phyloP scores from a whole-genome alignment of 208 protist species.

The Angomonas ambiguus region DNA sequence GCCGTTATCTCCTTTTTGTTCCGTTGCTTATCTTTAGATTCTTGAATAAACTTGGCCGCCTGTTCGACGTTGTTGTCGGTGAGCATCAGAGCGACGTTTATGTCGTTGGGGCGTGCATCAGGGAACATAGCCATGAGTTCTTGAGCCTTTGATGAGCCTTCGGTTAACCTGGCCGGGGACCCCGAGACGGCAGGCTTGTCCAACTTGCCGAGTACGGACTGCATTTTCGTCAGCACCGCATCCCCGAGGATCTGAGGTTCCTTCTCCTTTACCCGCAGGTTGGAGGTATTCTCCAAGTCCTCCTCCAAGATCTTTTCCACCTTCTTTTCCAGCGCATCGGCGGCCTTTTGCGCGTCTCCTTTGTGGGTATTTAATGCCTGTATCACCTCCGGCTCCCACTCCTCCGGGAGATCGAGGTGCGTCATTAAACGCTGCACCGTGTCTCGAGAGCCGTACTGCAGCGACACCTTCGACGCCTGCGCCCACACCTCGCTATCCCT shows the following conservation, averaged over 20 bases:
- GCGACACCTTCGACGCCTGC: conserved; percentile 11
- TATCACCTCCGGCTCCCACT: conserved; percentile 53
- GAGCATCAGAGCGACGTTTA: too few relatives aligned
- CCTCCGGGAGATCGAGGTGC: conserved; percentile 39
- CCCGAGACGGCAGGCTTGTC: conserved; percentile 8
- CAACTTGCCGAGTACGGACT: conserved; percentile 20
- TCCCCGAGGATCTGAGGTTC: conserved; percentile 19
- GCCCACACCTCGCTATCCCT: conserved; percentile 28
- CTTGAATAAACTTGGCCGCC: too few relatives aligned
- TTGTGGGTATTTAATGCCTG: conserved; percentile 50
- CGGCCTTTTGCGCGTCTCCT: conserved; percentile 51
- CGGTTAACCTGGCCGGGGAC: too few relatives aligned
- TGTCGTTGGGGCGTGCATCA: too few relatives aligned
- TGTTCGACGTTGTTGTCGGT: too few relatives aligned
- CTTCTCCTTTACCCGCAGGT: conserved; percentile 7
- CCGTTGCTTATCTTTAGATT: too few relatives aligned
- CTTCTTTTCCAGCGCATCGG: conserved; percentile 24
- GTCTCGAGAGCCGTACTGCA: conserved; percentile 52
- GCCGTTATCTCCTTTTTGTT: too few relatives aligned
- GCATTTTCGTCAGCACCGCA: conserved; percentile 19
- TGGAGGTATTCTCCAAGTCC: conserved; percentile 9
- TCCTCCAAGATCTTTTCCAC: conserved; percentile 15
- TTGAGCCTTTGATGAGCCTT: too few relatives aligned
- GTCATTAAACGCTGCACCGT: conserved; percentile 48
- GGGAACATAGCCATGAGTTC: too few relatives aligned